Conservation (phyloP, 352 stramenopile species). For the Pythium phragmitis region DNA sequence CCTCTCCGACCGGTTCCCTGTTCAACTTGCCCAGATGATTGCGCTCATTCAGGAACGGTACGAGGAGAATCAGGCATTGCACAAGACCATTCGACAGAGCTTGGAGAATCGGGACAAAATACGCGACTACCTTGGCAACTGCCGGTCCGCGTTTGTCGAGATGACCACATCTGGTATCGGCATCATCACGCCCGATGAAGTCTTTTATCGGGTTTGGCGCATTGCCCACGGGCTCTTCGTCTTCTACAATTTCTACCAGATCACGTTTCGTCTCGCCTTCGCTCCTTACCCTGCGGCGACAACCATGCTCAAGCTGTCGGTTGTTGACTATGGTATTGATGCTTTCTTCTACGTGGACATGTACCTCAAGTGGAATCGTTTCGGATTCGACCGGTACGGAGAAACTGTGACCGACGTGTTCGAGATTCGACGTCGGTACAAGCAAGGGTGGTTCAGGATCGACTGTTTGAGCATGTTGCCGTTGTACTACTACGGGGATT, state of each 20-base stretch:
- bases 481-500: slow-evolving; percentile 22
- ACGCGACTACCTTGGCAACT: slow-evolving; percentile 12
- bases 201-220: slow-evolving; percentile 35
- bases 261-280: slow-evolving; percentile 34
- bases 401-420: slow-evolving; percentile 22
- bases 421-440: slow-evolving; percentile 25
- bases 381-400: slow-evolving; percentile 26
- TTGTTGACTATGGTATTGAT: slow-evolving; percentile 27
- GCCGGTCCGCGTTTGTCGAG: slow-evolving; percentile 10
- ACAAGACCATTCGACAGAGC: slow-evolving; percentile 16
- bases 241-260: slow-evolving; percentile 36
- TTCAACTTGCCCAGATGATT: slow-evolving; percentile 16
- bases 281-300: slow-evolving; percentile 1
- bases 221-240: slow-evolving; percentile 42
- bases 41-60: slow-evolving; percentile 14
- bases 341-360: slow-evolving; percentile 28
- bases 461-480: slow-evolving; percentile 34
- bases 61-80: slow-evolving; percentile 7
- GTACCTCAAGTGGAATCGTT: slow-evolving; percentile 25
- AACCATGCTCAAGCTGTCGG: slow-evolving; percentile 10
- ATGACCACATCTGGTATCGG: slow-evolving; percentile 4
- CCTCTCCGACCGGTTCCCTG: slow-evolving; percentile 10
- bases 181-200: slow-evolving; percentile 14
- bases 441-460: slow-evolving; percentile 18
- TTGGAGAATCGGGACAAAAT: slow-evolving; percentile 5